Percentiles rank a stretch among this genome's conserved stretches.
These are phyloP conservation scores for Boletus rubroflammeus DNA, from an alignment of 768 basidiomycete genomes.

Conservation along the genomic window DNA sequence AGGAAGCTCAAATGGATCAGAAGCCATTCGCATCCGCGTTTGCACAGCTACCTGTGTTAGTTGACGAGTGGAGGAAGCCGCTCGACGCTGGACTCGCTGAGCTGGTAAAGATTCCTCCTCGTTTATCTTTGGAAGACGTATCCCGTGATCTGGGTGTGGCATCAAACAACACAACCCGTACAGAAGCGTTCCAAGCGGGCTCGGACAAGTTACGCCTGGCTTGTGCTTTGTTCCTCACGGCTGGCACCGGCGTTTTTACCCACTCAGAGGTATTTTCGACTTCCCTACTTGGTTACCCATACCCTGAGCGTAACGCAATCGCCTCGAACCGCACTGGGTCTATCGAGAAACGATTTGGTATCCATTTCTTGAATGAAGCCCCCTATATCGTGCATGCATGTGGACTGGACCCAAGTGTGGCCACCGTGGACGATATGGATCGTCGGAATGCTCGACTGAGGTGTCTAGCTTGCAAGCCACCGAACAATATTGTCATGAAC, in stretches of 20 bases:
- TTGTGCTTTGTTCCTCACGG: not conserved
- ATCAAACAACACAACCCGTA: not conserved
- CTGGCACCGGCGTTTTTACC: not conserved
- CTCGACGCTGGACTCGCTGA: constrained; percentile 2
- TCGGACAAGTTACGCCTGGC: not conserved
- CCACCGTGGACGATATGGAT: constrained; percentile 5
- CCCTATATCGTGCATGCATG: constrained; percentile 1
- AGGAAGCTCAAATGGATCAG: not conserved
- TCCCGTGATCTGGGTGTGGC: not conserved
- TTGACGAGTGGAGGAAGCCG: constrained; percentile 3
- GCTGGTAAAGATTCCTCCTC: not conserved
- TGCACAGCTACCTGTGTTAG: not conserved
- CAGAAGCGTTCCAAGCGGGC: too few species aligned
- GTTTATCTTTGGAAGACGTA: not conserved
- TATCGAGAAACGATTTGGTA: not conserved
- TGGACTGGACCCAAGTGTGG: constrained; percentile 1
- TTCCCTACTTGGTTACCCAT: not conserved
- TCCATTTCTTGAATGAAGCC: not conserved
- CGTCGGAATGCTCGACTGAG: constrained; percentile 3
- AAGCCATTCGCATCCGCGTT: constrained; percentile 2
- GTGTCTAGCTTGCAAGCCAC: not conserved
- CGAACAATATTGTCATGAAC: not conserved
- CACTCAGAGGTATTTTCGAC: not conserved
- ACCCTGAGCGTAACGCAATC: not conserved
- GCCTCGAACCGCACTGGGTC: not conserved